Evolutionary conservation across 1,284 basidiomycete species (phyloP).

Genomic region (Pseudomicrostroma phylloplanum): DNA sequence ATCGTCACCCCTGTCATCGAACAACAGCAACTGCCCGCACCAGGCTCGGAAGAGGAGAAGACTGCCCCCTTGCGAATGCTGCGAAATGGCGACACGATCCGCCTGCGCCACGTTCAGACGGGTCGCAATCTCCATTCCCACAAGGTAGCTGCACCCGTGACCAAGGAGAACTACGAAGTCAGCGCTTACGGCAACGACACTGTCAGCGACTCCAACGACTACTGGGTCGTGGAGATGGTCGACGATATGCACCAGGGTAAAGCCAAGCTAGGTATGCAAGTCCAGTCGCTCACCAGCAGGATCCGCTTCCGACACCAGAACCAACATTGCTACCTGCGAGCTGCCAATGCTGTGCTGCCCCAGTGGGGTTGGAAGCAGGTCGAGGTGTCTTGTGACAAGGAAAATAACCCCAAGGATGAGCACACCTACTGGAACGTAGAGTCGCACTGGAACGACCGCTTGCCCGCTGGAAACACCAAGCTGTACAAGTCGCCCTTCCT

Average conservation of each 20-base stretch:
- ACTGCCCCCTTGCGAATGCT: constrained; percentile 58
- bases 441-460: constrained; percentile 91
- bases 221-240: constrained; percentile 90
- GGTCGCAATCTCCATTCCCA: constrained; percentile 91
- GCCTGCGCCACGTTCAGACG: constrained; percentile 74
- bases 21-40: constrained; percentile 38
- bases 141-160: constrained; percentile 74
- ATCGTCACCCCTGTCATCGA: constrained; percentile 74
- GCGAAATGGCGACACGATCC: constrained; percentile 69
- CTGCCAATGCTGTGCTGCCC: constrained; percentile 80
- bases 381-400: constrained; percentile 87
- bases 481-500: constrained; percentile 87
- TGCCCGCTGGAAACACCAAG: constrained; percentile 73
- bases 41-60: constrained; percentile 6
- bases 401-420: constrained; percentile 71
- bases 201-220: constrained; percentile 78
- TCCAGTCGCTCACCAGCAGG: constrained; percentile 84
- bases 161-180: constrained; percentile 85
- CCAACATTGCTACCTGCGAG: constrained; percentile 67
- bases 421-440: constrained; percentile 99
- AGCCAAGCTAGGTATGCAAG: constrained; percentile 59
- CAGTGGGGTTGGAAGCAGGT: constrained; percentile 99
- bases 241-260: constrained; percentile 63
- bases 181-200: constrained; percentile 84
- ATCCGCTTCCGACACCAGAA: constrained; percentile 73